Evolutionary conservation across 495 filamentous ascomycete species (phyloP), one percentile per base, ranked within the genome.

Genomic region (Aspergillus steynii): DNA sequence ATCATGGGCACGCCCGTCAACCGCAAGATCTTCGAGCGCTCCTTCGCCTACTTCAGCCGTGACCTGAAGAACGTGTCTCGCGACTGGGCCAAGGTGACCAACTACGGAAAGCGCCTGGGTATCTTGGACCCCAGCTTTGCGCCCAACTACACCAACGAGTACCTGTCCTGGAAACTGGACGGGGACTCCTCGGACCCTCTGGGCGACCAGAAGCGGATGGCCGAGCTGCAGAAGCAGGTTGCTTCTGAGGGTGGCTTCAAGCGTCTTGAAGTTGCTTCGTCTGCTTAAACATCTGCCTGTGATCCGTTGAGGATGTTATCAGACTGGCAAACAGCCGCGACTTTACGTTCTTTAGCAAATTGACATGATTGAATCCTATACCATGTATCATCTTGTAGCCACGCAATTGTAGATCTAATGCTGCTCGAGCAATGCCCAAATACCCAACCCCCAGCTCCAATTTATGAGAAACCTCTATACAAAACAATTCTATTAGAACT

Each of bases 11-110:
- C 83, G 5, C 61, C 77, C 15, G 82, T 89, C 56, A 88, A 89
- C 73, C 79, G 82, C 55, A 88, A 89, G 84, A 90, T 89, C 78
- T 89, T 86, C 62, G 86, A 88, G 78, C 83, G 87, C 58, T 87
- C 83, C 26, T 89, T 81, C 69, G 87, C 86, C 6, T 89, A 90
- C 78, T 88, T 89, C 75, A 87, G 84, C 54, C 80, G 80, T 54
- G 87, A 90, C 63, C 64, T 90, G 61, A 87, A 90, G 85, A 89
- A 89, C 67, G 86, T 90, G 26, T 62, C 69, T 54, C 83, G 86
- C 59, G 87, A 89, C 77, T 89, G 85, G 86, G 70, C 75, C 54
- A 90, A 90, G 79, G 87, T 89, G 29, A 89, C 87, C 49, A 77
- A 75, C 61, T 90, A 90, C 59, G 86, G 86, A 45, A 88, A 89